phyloP scores from a whole-genome alignment of 2,329 filamentous ascomycete species.

The Thyridium curvatum region DNA sequence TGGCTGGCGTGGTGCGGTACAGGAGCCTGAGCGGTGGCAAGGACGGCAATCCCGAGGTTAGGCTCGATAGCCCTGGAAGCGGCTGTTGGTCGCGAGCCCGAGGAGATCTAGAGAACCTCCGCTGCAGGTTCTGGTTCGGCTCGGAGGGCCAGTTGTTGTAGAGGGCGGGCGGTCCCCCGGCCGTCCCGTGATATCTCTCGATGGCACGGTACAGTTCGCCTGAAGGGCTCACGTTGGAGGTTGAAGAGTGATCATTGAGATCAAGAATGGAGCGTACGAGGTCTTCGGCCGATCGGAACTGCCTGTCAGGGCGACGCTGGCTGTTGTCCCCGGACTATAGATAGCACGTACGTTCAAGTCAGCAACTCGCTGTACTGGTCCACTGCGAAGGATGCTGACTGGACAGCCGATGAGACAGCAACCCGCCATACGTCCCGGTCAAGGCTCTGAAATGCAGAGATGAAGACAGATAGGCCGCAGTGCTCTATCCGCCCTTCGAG shows the following conservation, averaged over 20 bases:
- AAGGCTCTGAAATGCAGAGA: neutral
- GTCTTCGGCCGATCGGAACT: slow-evolving; percentile 21
- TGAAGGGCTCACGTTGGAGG: slow-evolving; percentile 31
- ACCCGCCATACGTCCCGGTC: no score
- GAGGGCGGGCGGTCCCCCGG: slow-evolving; percentile 5
- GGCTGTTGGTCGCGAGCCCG: no score
- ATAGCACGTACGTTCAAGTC: no score
- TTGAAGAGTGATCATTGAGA: slow-evolving; percentile 28
- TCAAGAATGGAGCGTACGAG: slow-evolving; percentile 31
- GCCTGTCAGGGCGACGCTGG: slow-evolving; percentile 4
- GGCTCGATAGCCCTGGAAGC: slow-evolving; percentile 12
- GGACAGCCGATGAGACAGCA: no score
- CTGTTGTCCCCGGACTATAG: slow-evolving; percentile 10
- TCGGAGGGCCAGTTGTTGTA: slow-evolving; percentile 26
- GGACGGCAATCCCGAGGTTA: slow-evolving; percentile 11
- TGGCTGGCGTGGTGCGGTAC: slow-evolving; percentile 5
- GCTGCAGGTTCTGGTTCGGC: slow-evolving; percentile 24
- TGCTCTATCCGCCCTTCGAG: neutral
- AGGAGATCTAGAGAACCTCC: slow-evolving; percentile 22
- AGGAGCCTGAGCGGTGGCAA: slow-evolving; percentile 30
- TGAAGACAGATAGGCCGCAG: neutral
- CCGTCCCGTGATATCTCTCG: slow-evolving; percentile 27
- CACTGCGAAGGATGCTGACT: no score
- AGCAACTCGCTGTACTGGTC: no score
- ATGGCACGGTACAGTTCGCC: slow-evolving; percentile 35